A percentile compares a stretch with the other conserved stretches of the same genome.
Conservation (phyloP, 2,329 filamentous ascomycete species). For the Penicillium janthinellum region DNA sequence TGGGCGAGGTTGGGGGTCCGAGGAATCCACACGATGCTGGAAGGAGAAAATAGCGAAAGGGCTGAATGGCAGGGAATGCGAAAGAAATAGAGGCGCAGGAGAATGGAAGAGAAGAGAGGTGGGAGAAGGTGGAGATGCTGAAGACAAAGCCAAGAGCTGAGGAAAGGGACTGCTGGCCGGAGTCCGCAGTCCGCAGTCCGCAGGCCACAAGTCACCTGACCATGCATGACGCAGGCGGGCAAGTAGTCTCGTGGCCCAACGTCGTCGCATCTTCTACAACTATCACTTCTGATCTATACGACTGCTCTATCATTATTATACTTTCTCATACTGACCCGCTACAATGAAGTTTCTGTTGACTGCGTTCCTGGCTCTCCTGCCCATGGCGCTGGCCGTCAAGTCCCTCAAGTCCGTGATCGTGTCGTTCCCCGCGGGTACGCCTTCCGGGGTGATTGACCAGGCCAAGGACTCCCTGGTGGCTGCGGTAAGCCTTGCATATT, state of each 20-base stretch:
- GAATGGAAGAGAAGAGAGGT: conserved; percentile 1
- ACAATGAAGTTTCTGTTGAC: conserved; percentile 67
- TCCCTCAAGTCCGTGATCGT: conserved; percentile 74
- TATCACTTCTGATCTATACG: not conserved
- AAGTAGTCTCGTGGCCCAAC: not conserved
- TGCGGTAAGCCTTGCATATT: conserved; percentile 51
- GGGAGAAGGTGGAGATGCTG: not conserved
- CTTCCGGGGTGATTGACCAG: conserved; percentile 66
- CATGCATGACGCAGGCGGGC: conserved; percentile 8
- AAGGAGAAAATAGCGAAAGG: not conserved
- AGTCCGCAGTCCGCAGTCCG: conserved; percentile 5
- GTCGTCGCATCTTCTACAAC: not conserved
- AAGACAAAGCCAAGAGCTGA: not conserved
- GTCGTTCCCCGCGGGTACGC: conserved; percentile 71
- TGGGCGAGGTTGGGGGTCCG: not conserved
- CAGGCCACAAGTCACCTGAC: conserved; percentile 17
- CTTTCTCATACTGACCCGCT: not conserved
- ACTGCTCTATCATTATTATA: not conserved
- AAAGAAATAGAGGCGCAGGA: conserved; percentile 10
- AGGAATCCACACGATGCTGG: not conserved
- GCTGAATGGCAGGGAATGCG: conserved; percentile 10
- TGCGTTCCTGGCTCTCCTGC: conserved; percentile 60
- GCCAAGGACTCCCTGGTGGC: conserved; percentile 71
- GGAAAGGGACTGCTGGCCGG: conserved; percentile 17
- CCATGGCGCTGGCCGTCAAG: conserved; percentile 60